Conservation (phyloP, 2,329 filamentous ascomycete species). For the Trichoderma sp. region DNA sequence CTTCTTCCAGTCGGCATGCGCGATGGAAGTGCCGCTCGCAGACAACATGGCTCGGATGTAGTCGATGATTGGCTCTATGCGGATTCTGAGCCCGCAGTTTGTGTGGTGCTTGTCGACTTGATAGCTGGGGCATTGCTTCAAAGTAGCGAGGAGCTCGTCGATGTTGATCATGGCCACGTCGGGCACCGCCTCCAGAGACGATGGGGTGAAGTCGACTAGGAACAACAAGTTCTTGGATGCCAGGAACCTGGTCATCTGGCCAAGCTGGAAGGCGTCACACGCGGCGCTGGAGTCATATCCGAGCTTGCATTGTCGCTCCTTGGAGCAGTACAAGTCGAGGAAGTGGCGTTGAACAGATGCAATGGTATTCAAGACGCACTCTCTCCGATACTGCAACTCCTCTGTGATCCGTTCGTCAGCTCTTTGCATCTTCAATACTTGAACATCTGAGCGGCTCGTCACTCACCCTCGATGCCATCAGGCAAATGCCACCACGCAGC, state of each 20-base stretch:
- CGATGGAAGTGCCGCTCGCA: constrained; percentile 43
- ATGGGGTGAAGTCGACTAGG: constrained; percentile 54
- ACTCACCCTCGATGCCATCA: constrained; percentile 61
- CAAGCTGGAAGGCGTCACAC: constrained; percentile 75
- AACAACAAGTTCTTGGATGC: constrained; percentile 57
- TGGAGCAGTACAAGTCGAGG: constrained; percentile 62
- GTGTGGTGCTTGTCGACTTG: constrained; percentile 71
- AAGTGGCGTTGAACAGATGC: constrained; percentile 69
- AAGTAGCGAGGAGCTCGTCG: constrained; percentile 54
- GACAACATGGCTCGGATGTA: constrained; percentile 58
- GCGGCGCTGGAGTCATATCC: constrained; percentile 70
- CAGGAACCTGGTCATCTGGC: constrained; percentile 73
- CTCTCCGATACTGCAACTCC: constrained; percentile 63
- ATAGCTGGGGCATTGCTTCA: constrained; percentile 67
- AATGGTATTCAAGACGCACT: constrained; percentile 64
- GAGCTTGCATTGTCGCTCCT: constrained; percentile 65
- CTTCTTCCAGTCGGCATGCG: constrained; percentile 46
- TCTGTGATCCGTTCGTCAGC: constrained; percentile 38
- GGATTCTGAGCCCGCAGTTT: constrained; percentile 67
- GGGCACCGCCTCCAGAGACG: constrained; percentile 43
- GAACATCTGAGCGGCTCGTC: neutral
- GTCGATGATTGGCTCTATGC: constrained; percentile 63
- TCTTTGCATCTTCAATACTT: neutral
- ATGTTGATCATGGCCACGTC: constrained; percentile 59
- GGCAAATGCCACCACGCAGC: constrained; percentile 72